These are phyloP conservation scores for Abrus precatorius DNA, from an alignment of 306 rosid species.

Conservation along the genomic window DNA sequence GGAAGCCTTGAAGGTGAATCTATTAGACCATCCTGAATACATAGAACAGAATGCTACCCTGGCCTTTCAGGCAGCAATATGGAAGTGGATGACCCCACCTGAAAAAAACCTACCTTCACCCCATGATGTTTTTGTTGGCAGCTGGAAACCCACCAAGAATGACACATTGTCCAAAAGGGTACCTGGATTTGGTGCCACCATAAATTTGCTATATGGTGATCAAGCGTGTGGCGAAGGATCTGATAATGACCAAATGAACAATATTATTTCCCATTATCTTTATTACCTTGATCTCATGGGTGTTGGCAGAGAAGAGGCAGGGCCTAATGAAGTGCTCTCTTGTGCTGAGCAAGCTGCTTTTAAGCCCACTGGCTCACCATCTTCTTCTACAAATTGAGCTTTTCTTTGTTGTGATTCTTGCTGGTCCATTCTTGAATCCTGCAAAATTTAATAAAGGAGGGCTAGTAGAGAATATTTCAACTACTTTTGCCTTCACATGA, in stretches of 20 bases:
- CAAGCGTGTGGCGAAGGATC: conserved; percentile 68
- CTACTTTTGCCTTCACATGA: conserved; percentile 26
- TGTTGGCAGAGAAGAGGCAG: conserved; percentile 80
- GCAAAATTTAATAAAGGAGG: conserved; percentile 41
- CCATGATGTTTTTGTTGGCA: conserved; percentile 82
- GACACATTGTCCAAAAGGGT: conserved; percentile 81
- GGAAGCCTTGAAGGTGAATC: conserved; percentile 76
- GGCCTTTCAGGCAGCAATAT: conserved; percentile 85
- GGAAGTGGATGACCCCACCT: conserved; percentile 90
- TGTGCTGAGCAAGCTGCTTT: conserved; percentile 85
- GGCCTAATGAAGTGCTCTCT: conserved; percentile 72
- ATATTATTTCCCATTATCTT: conserved; percentile 79
- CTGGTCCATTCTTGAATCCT: conserved; percentile 43
- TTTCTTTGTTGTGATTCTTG: conserved; percentile 31
- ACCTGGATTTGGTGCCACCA: conserved; percentile 94
- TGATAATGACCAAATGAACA: conserved; percentile 82
- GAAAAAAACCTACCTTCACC: conserved; percentile 87
- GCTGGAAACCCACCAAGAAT: conserved; percentile 95
- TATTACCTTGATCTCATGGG: conserved; percentile 90
- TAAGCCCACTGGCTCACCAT: conserved; percentile 60
- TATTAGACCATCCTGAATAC: conserved; percentile 92
- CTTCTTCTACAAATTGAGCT: conserved; percentile 56
- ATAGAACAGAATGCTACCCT: conserved; percentile 93
- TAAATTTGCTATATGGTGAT: conserved; percentile 84
- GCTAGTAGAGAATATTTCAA: conserved; percentile 30